Evolutionary conservation across 2,329 filamentous ascomycete species (phyloP).

Genomic region (Arthrinium phaeospermum): DNA sequence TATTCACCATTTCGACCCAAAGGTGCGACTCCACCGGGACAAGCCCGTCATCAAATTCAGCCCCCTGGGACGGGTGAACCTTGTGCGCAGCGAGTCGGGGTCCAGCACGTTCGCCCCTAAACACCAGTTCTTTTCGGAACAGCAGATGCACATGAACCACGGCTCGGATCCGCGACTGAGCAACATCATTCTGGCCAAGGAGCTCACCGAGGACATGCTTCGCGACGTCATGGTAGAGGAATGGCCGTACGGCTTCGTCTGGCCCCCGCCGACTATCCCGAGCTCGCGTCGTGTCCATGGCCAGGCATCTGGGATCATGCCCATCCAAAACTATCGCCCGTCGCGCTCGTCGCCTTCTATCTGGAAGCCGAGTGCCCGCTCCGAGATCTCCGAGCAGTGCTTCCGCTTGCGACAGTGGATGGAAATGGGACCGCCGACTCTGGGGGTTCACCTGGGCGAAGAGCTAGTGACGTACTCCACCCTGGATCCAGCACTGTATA

Average conservation of each 20-base stretch:
- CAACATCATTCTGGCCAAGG: slow-evolving; percentile 70
- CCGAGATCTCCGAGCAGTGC: slow-evolving; percentile 69
- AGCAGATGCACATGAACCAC: slow-evolving; percentile 57
- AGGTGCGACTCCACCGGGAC: slow-evolving; percentile 74
- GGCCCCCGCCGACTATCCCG: slow-evolving; percentile 78
- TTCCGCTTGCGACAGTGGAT: slow-evolving; percentile 83
- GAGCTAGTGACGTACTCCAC: slow-evolving; percentile 71
- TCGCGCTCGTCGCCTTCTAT: slow-evolving; percentile 33
- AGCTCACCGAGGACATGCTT: slow-evolving; percentile 46
- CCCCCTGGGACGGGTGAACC: slow-evolving; percentile 33
- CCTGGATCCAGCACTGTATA: slow-evolving; percentile 76
- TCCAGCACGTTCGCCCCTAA: slow-evolving; percentile 22
- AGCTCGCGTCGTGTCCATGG: slow-evolving; percentile 58
- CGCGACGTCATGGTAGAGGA: slow-evolving; percentile 35
- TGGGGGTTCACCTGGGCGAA: slow-evolving; percentile 58
- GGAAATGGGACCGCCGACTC: slow-evolving; percentile 58
- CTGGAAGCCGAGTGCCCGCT: slow-evolving; percentile 47
- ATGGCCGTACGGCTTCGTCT: slow-evolving; percentile 63
- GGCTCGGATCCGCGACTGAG: slow-evolving; percentile 60
- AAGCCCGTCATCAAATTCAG: slow-evolving; percentile 70
- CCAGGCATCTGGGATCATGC: slow-evolving; percentile 31
- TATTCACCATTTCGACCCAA: slow-evolving; percentile 75
- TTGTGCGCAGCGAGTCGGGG: slow-evolving; percentile 27
- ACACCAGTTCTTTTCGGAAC: slow-evolving; percentile 54
- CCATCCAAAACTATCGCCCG: slow-evolving; percentile 28